Evolutionary conservation across 2,329 filamentous ascomycete species (phyloP), one percentile per base, ranked within the genome.

Genomic region (Pyrenophora graminea): DNA sequence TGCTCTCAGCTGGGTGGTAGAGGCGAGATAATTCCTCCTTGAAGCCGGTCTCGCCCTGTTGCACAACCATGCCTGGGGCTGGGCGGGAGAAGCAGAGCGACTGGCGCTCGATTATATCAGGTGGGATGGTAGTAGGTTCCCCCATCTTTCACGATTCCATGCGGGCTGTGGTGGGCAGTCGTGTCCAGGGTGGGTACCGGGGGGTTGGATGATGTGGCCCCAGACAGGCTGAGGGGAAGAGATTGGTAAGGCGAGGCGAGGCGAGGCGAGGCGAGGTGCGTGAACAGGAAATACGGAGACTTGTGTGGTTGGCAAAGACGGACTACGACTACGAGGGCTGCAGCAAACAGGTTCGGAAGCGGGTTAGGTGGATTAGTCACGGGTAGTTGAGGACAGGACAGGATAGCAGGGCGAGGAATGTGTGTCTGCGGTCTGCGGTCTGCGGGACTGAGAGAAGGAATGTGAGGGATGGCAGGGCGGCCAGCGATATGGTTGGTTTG

Each of bases 1-100:
- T 81, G 70, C 76, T 85, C 67, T 89, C 84, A 9, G 77, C 74
- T 4, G 74, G 71, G 12, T 64, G 49, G 60, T 68, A 74, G 31
- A 72, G 52, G 23, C 61, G 64, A 15, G 63, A 59, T 36, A 74
- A 61, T 37, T 69, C 66, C 47, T 76, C 66, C 41, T 64, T 69
- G 64, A 80, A 81, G 33, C 73, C 74, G 3, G 66, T 49, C 19
- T 79, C 72, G 39, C 76, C 77, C 47, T 69, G 62, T 53, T 80
- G 77, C 19, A 76, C 64, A 31, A 79, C 73, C 51, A 75, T 63
- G 45, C 75, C 77, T 39, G 76, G 74, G 46, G 67, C 57, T 21
- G 74, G 62, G 33, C 66, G 66, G 13, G 76, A 70, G 48, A 79
- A 64, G 54, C 76, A 78, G 47, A 79, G 61, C 4, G 77, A 73